Conservation (phyloP, 176 grass and related monocot genomes). For the Lolium perenne region DNA sequence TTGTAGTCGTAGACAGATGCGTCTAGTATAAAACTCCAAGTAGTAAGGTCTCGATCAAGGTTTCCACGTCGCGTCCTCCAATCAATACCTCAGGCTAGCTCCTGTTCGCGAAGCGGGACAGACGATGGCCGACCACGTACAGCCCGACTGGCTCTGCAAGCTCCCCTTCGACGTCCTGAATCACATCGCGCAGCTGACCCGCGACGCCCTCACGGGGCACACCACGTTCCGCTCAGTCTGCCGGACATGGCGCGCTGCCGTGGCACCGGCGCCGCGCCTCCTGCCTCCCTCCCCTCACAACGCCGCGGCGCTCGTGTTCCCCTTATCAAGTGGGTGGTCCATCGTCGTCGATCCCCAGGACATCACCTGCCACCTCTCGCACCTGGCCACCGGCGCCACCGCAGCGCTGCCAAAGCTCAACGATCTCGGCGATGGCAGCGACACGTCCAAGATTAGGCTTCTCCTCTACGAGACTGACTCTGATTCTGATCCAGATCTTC, state of each 20-base stretch:
- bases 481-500: neutral
- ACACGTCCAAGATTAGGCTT: neutral
- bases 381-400: slow-evolving; percentile 22
- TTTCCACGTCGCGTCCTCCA: neutral
- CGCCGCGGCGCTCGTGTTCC: neutral
- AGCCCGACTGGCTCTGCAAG: slow-evolving; percentile 19
- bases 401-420: slow-evolving; percentile 22
- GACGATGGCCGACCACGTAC: neutral
- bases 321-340: slow-evolving; percentile 11
- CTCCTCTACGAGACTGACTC: neutral
- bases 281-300: neutral
- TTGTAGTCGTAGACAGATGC: too few species aligned
- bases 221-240: slow-evolving; percentile 24
- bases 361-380: slow-evolving; percentile 25
- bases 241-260: neutral
- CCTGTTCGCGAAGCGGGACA: neutral
- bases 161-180: slow-evolving; percentile 21
- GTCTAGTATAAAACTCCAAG: too few species aligned
- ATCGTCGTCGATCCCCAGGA: slow-evolving; percentile 24
- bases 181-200: neutral
- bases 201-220: neutral
- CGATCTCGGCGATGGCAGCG: neutral
- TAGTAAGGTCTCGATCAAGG: neutral
- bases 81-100: neutral
- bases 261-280: slow-evolving; percentile 9